Evolutionary conservation across 1,284 basidiomycete genomes (phyloP), one percentile per base, ranked within the genome.

Genomic region (Meripilus lineatus): DNA sequence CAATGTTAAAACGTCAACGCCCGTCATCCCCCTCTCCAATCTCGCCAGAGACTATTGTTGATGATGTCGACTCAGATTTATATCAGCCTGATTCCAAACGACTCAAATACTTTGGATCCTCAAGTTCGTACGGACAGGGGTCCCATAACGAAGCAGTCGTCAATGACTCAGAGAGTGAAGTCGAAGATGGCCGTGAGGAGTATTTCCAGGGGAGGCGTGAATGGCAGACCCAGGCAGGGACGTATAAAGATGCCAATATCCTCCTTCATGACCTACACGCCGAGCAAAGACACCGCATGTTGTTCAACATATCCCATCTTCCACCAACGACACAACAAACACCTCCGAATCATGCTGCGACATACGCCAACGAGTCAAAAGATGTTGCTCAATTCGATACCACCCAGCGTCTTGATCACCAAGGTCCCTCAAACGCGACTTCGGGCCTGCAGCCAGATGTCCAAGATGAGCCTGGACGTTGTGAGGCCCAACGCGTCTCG

Each of bases 1-100:
- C 42, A 23, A 88, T 87, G 84, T 64, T 87, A 51, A 88, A 88
- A 59, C 72, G 85, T 52, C 81, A 77, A 47, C 68, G 84, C 42
- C 72, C 69, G 13, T 54, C 59, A 14, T 77, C 79, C 6, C 80
- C 77, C 11, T 67, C 70, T 2, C 67, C 65, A 2, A 62, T 68
- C 3, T 65, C 67, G 1, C 61, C 71, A 24, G 67, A 64, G 23
- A 35, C 50, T 42, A 71, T 68, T 10, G 24, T 50, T 13, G 45
- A 50, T 34, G 51, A 58, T 18, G 15, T 28, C 32, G 45, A 50
- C 4, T 33, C 54, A 11, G 57, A 59, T 39, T 41, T 53, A 21
- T 54, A 49, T 48, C 59, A 64, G 35, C 55, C 58, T 15, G 52
- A 53, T 38, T 46, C 50, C 15, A 68, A 69, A 50, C 65, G 66